Percentiles rank a stretch among this genome's conserved stretches.
phyloP scores from a whole-genome alignment of 305 asterid species.

The Lippia alba region DNA sequence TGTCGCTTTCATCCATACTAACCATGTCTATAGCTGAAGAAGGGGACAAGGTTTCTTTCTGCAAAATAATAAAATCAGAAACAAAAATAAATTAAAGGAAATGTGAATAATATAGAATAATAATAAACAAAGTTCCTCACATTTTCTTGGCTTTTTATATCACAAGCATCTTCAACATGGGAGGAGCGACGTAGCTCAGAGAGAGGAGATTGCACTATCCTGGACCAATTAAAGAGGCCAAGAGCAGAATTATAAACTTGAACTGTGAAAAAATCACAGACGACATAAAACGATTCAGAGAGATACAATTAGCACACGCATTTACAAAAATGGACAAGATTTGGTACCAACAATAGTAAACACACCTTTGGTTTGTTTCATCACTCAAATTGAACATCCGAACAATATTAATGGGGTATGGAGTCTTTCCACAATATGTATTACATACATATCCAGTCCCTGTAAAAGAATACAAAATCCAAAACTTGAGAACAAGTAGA shows the following conservation, averaged over 20 bases:
- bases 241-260: conserved; percentile 12
- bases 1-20: conserved; percentile 44
- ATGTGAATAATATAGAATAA: neutral
- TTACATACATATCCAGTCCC: conserved; percentile 93
- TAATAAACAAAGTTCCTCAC: conserved; percentile 39
- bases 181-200: conserved; percentile 51
- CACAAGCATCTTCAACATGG: conserved; percentile 36
- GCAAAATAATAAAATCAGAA: conserved; percentile 29
- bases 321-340: too few species aligned
- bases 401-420: conserved; percentile 67
- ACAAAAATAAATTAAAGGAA: neutral
- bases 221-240: conserved; percentile 37
- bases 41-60: conserved; percentile 51
- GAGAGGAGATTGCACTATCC: conserved; percentile 76
- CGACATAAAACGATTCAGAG: too few species aligned
- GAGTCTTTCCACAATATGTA: conserved; percentile 61
- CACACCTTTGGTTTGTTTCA: conserved; percentile 77
- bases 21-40: conserved; percentile 43
- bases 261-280: neutral
- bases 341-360: conserved; percentile 22
- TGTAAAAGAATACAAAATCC: conserved; percentile 36
- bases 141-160: conserved; percentile 39
- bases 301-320: too few species aligned
- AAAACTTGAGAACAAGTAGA: conserved; percentile 9
- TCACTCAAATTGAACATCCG: conserved; percentile 87